A percentile compares a stretch with the other conserved stretches of the same genome.
Conservation (phyloP, 2,329 filamentous ascomycete species). For the Rosellinia necatrix region DNA sequence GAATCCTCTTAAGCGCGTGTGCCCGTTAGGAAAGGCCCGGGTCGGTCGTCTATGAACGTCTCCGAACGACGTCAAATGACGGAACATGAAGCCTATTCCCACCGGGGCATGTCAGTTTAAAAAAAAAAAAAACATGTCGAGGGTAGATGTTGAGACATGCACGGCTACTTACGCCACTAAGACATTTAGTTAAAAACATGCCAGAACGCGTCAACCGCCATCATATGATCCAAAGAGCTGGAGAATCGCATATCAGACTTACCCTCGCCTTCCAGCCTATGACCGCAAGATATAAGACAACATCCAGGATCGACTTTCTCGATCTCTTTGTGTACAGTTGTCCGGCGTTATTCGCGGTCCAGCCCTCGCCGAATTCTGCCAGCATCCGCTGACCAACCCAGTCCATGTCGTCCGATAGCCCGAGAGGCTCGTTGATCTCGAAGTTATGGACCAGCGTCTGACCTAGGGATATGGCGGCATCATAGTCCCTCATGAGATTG, state of each 20-base stretch:
- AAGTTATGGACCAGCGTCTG: not conserved
- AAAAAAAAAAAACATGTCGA: no score
- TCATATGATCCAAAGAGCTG: not conserved
- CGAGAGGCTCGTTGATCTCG: not conserved
- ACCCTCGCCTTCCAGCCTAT: not conserved
- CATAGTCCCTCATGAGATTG: constrained; percentile 1
- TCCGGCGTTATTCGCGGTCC: not conserved
- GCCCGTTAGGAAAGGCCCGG: no score
- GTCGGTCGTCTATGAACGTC: no score
- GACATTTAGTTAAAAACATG: not conserved
- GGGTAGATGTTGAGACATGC: not conserved
- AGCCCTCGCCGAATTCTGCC: not conserved
- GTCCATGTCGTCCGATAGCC: not conserved
- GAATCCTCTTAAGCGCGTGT: no score
- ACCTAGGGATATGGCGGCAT: not conserved
- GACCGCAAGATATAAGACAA: not conserved
- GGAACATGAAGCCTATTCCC: not conserved
- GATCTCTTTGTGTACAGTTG: not conserved
- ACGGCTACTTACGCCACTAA: constrained; percentile 8
- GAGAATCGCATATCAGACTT: not conserved
- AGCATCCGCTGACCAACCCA: not conserved
- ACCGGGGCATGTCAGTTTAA: not conserved
- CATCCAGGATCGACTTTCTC: not conserved
- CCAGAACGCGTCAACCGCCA: not conserved
- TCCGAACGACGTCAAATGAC: no score